phyloP scores from a whole-genome alignment of 2,329 filamentous ascomycete genomes.

The Colletotrichum theobromicola region DNA sequence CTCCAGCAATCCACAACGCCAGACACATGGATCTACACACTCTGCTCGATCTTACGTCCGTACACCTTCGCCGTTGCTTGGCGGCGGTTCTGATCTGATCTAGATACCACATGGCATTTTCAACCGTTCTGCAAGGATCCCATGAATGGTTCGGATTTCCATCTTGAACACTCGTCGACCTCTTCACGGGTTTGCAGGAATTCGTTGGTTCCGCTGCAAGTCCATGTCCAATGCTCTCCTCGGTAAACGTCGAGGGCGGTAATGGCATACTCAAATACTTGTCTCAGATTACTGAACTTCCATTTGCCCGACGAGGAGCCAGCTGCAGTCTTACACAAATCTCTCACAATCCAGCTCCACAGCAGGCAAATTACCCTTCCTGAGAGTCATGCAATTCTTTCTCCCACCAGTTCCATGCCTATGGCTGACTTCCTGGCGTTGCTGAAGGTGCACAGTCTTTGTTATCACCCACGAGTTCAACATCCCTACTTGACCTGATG shows the following conservation, averaged over 20 bases:
- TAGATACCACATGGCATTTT: constrained; percentile 6
- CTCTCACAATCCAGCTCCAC: background rate
- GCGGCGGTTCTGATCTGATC: background rate
- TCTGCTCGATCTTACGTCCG: constrained; percentile 10
- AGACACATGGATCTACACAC: background rate
- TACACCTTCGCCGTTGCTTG: constrained; percentile 11
- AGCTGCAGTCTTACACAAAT: background rate
- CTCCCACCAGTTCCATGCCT: background rate
- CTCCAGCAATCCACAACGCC: background rate
- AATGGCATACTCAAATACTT: background rate
- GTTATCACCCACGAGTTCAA: constrained; percentile 6
- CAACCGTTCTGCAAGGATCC: constrained; percentile 1
- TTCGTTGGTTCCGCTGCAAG: background rate
- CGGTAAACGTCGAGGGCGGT: background rate
- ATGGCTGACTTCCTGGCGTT: background rate
- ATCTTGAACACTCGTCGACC: background rate
- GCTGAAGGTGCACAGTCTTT: background rate
- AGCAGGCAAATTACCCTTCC: background rate
- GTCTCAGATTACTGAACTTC: background rate
- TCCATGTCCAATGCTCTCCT: background rate
- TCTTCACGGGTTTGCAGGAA: no score
- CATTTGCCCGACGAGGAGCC: background rate
- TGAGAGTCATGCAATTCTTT: background rate
- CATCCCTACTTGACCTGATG: background rate
- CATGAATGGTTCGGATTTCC: background rate